Conservation (phyloP, 2,329 filamentous ascomycete genomes). For the Talaromyces sp. region DNA sequence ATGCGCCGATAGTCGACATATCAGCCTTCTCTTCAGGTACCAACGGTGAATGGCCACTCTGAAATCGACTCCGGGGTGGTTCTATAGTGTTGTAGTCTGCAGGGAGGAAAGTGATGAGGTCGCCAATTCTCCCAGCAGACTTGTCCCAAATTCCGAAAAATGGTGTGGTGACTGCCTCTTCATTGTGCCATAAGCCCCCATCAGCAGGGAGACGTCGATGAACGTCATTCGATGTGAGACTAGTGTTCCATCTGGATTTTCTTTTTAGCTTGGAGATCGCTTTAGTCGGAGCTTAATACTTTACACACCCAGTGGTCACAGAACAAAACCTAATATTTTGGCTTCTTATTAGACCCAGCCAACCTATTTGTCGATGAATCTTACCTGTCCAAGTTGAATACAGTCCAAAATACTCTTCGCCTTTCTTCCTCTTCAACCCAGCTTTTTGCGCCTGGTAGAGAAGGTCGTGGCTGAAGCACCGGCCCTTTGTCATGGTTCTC, state of each 20-base stretch:
- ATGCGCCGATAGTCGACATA: slow-evolving; percentile 19
- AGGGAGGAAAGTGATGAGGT: slow-evolving; percentile 32
- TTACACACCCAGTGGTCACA: background rate
- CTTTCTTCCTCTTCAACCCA: slow-evolving; percentile 41
- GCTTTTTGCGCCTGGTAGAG: slow-evolving; percentile 27
- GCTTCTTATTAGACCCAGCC: background rate
- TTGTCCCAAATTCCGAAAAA: slow-evolving; percentile 49
- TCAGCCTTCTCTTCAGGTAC: background rate
- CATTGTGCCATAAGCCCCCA: slow-evolving; percentile 42
- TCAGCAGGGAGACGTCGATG: slow-evolving; percentile 41
- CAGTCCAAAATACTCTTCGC: slow-evolving; percentile 42
- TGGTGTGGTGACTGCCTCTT: slow-evolving; percentile 39
- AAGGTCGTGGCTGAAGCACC: slow-evolving; percentile 27
- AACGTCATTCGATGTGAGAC: slow-evolving; percentile 37
- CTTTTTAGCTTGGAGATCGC: background rate
- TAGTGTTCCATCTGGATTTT: slow-evolving; percentile 34
- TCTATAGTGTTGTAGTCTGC: slow-evolving; percentile 11
- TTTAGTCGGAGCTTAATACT: background rate
- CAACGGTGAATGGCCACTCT: background rate
- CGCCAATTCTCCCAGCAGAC: slow-evolving; percentile 39
- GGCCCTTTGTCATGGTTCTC: slow-evolving; percentile 25
- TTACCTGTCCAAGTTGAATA: slow-evolving; percentile 40
- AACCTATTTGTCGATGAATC: background rate
- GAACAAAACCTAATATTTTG: background rate
- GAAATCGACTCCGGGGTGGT: slow-evolving; percentile 8